Evolutionary conservation across 148 eudicot species (phyloP).

Genomic region (Camellia sinensis): DNA sequence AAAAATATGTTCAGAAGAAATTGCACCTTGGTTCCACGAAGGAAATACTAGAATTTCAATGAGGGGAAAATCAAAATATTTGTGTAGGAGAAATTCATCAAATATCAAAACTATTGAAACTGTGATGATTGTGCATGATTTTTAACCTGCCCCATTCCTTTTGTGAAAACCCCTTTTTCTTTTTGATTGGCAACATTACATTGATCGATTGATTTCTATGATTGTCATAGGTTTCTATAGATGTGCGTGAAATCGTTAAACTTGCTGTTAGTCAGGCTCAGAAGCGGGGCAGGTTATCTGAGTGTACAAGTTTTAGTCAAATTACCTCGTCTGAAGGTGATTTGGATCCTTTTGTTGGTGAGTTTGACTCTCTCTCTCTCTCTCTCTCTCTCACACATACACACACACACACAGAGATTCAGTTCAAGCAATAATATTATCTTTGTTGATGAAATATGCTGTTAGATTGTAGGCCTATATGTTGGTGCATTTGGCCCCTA

Average conservation of each 20-base stretch:
- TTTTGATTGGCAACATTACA: background rate
- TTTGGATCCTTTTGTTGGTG: conserved; percentile 93
- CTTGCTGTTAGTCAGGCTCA: conserved; percentile 78
- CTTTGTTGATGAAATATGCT: conserved; percentile 1
- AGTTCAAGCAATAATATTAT: background rate
- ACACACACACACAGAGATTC: background rate
- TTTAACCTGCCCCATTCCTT: background rate
- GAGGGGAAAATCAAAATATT: background rate
- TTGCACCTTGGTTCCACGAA: background rate
- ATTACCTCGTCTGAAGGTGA: conserved; percentile 63
- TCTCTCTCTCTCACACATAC: background rate
- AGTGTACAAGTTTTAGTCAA: conserved; percentile 68
- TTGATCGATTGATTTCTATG: conserved; percentile 9
- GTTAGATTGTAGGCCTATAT: conserved; percentile 61
- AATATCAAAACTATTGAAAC: background rate
- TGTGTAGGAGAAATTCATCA: background rate
- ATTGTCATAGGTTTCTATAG: conserved; percentile 54
- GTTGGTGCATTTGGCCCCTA: conserved; percentile 97
- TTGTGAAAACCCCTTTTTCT: background rate
- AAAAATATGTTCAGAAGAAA: background rate
- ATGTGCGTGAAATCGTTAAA: conserved; percentile 82
- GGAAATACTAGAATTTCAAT: background rate
- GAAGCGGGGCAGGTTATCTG: conserved; percentile 67
- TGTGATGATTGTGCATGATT: background rate
- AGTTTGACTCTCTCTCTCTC: conserved; percentile 17